A percentile compares a stretch with the other conserved stretches of the same genome.
phyloP scores from a whole-genome alignment of 2,329 filamentous ascomycete genomes.

The Graphilbum ipis-grandicollis region DNA sequence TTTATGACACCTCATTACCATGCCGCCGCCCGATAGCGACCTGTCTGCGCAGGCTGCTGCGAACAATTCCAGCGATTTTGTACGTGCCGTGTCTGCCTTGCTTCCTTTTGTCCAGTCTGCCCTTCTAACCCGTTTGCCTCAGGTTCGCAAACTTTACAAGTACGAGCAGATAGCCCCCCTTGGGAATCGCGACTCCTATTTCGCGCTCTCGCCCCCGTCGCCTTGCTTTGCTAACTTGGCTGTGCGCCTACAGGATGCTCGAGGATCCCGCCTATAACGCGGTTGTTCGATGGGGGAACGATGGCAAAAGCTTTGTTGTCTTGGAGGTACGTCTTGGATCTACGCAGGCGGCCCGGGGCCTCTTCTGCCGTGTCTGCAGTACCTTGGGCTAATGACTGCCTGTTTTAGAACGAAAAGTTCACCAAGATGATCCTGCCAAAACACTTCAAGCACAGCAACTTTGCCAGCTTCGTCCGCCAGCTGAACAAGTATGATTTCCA shows the following conservation, averaged over 20 bases:
- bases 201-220: neutral
- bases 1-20: neutral
- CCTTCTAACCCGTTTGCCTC: no score
- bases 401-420: constrained; percentile 77
- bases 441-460: constrained; percentile 98
- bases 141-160: constrained; percentile 99
- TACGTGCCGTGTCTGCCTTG: no score
- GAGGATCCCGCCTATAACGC: constrained; percentile 86
- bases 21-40: constrained; percentile 18
- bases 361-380: no score
- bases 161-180: no score
- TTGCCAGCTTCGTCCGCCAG: constrained; percentile 89
- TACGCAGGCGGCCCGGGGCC: neutral
- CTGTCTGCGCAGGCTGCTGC: constrained; percentile 21
- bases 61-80: constrained; percentile 91
- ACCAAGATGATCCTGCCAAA: constrained; percentile 94
- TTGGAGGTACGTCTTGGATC: constrained; percentile 55
- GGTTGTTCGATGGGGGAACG: constrained; percentile 89
- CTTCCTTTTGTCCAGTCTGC: no score
- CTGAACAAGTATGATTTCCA: constrained; percentile 98
- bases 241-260: constrained; percentile 55
- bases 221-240: constrained; percentile 7
- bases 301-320: constrained; percentile 91
- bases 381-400: constrained; percentile 2
- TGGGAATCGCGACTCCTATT: no score